These are phyloP conservation scores for Cudoniella acicularis DNA, from an alignment of 495 filamentous ascomycete species.

Conservation along the genomic window DNA sequence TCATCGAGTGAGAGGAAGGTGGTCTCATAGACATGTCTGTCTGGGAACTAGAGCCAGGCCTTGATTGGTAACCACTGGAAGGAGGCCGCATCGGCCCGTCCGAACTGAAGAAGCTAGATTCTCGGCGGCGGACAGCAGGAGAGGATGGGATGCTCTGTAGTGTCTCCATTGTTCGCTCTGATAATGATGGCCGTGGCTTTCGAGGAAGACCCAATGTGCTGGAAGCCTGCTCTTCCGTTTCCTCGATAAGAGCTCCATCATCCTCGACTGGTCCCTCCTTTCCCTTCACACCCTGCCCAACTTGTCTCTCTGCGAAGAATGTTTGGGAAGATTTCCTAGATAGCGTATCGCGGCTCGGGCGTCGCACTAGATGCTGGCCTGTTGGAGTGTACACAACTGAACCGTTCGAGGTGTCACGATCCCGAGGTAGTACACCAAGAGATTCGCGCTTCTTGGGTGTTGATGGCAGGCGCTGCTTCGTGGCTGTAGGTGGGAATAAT, in stretches of 20 bases:
- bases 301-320: constrained; percentile 1
- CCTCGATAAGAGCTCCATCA: constrained; percentile 6
- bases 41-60: constrained; percentile 16
- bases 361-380: constrained; percentile 2
- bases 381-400: constrained; percentile 13
- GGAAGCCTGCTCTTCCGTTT: constrained; percentile 12
- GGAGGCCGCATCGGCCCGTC: constrained; percentile 54
- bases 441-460: constrained; percentile 13
- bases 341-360: constrained; percentile 31
- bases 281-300: constrained; percentile 21
- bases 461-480: constrained; percentile 11
- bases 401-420: constrained; percentile 10
- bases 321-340: constrained; percentile 17
- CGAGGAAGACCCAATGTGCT: constrained; percentile 2
- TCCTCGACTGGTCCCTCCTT: constrained; percentile 1
- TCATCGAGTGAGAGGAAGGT: constrained; percentile 45
- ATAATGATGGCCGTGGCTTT: constrained; percentile 49
- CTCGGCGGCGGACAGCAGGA: constrained; percentile 50
- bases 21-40: constrained; percentile 31
- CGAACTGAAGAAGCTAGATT: constrained; percentile 58
- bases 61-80: constrained; percentile 31
- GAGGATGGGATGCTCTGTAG: constrained; percentile 61
- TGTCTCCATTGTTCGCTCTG: constrained; percentile 66
- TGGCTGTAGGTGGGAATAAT: constrained; percentile 10
- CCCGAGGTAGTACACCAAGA: background rate